phyloP scores from a whole-genome alignment of 148 eudicot genomes.

The Cornus florida region DNA sequence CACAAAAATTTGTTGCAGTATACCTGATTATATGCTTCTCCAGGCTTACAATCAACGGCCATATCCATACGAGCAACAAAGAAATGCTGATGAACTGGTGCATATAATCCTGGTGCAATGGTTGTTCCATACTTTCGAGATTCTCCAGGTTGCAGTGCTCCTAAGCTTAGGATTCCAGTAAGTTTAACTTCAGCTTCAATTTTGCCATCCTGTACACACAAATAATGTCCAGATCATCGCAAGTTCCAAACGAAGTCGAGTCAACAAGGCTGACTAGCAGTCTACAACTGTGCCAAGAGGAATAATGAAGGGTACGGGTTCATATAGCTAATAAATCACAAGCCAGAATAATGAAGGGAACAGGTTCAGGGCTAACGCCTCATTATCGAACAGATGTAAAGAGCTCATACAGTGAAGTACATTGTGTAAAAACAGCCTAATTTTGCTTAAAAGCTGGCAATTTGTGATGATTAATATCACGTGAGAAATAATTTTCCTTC shows the following conservation, averaged over 20 bases:
- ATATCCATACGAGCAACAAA: slow-evolving; percentile 99
- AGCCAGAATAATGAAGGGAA: slow-evolving; percentile 1
- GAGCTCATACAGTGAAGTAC: not conserved
- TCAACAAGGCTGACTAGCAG: not conserved
- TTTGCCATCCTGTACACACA: slow-evolving; percentile 78
- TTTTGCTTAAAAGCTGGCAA: not conserved
- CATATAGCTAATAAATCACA: not conserved
- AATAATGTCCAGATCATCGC: not conserved
- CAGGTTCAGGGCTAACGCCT: not conserved
- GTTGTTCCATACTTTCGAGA: slow-evolving; percentile 91
- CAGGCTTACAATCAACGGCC: slow-evolving; percentile 97
- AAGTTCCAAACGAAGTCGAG: not conserved
- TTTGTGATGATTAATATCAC: not conserved
- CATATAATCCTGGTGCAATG: slow-evolving; percentile 97
- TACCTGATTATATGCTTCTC: slow-evolving; percentile 97
- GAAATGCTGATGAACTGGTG: slow-evolving; percentile 98
- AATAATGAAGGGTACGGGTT: not conserved
- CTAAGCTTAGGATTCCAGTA: slow-evolving; percentile 95
- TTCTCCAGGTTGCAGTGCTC: slow-evolving; percentile 94
- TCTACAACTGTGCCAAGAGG: not conserved
- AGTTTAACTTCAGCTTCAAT: slow-evolving; percentile 98
- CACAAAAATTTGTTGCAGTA: not conserved
- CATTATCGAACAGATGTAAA: not conserved
- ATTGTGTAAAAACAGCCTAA: not conserved
- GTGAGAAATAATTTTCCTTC: not conserved